These are phyloP conservation scores for Iberis pinnata DNA, from an alignment of 345 rosid genomes.

Conservation along the genomic window DNA sequence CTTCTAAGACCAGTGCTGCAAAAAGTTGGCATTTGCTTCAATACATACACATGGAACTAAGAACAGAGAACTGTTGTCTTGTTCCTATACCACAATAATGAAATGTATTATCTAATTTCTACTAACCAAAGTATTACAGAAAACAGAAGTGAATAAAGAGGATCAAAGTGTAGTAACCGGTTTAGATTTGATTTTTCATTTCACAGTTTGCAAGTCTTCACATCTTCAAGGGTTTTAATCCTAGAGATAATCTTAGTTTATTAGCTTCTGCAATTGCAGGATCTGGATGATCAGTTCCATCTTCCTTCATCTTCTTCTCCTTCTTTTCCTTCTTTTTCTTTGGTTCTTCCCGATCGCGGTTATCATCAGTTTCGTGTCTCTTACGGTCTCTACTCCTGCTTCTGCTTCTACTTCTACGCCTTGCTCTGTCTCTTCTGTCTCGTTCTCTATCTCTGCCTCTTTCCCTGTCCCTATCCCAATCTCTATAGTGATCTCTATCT, in stretches of 20 bases:
- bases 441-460: slow-evolving; percentile 70
- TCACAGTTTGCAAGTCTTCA: too few relatives aligned
- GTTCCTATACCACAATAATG: neutral
- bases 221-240: slow-evolving; percentile 66
- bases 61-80: slow-evolving; percentile 2
- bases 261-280: slow-evolving; percentile 93
- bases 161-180: too few relatives aligned
- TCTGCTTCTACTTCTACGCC: slow-evolving; percentile 65
- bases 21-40: slow-evolving; percentile 14
- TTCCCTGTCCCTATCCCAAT: slow-evolving; percentile 63
- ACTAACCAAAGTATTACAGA: too few relatives aligned
- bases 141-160: too few relatives aligned
- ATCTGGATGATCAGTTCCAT: slow-evolving; percentile 79
- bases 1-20: neutral
- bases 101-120: too few relatives aligned
- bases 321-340: slow-evolving; percentile 57
- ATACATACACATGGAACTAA: neutral
- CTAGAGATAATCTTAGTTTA: slow-evolving; percentile 64
- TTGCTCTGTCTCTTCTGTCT: slow-evolving; percentile 65
- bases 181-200: too few relatives aligned
- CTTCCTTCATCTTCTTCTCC: slow-evolving; percentile 40
- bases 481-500: slow-evolving; percentile 64
- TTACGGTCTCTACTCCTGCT: slow-evolving; percentile 73
- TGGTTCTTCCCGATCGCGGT: slow-evolving; percentile 42
- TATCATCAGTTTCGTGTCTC: slow-evolving; percentile 48